Conservation (phyloP, 345 rosid species). For the Excoecaria agallocha region DNA sequence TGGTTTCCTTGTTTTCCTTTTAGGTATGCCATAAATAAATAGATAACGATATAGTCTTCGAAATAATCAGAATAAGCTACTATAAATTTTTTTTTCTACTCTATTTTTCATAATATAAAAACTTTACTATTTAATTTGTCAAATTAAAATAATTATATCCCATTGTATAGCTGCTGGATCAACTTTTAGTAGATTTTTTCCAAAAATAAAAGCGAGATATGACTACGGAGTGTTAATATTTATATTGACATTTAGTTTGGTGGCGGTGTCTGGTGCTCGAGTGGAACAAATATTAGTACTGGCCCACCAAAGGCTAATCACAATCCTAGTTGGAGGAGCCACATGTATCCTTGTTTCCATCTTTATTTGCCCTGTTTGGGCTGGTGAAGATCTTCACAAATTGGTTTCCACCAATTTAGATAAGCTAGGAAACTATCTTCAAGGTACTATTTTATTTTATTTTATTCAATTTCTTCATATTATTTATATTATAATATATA, state of each 20-base stretch:
- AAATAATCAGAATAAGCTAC: too few species aligned
- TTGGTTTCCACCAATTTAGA: slow-evolving; percentile 25
- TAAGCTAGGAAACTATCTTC: slow-evolving; percentile 26
- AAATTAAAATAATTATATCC: too few species aligned
- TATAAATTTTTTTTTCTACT: too few species aligned
- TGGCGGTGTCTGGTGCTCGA: slow-evolving; percentile 29
- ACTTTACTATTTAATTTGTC: too few species aligned
- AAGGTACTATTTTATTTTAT: slow-evolving; percentile 8
- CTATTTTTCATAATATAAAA: too few species aligned
- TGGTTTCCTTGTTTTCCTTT: slow-evolving; percentile 23
- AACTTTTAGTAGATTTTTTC: slow-evolving; percentile 37
- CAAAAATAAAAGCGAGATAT: slow-evolving; percentile 39
- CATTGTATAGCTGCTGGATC: slow-evolving; percentile 29
- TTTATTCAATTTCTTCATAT: too few species aligned
- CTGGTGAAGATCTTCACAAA: slow-evolving; percentile 32
- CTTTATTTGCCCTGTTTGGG: slow-evolving; percentile 31
- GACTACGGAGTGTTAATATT: slow-evolving; percentile 40
- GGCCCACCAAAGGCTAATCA: slow-evolving; percentile 24
- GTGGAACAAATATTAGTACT: slow-evolving; percentile 18
- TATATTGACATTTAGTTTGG: slow-evolving; percentile 36
- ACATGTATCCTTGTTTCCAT: slow-evolving; percentile 27
- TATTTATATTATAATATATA: too few species aligned
- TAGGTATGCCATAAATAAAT: slow-evolving; percentile 10
- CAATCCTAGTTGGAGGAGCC: slow-evolving; percentile 27
- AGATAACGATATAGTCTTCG: too few species aligned